These are phyloP conservation scores for Allantophomopsis lycopodina DNA, from an alignment of 2,329 filamentous ascomycete species.

Conservation along the genomic window DNA sequence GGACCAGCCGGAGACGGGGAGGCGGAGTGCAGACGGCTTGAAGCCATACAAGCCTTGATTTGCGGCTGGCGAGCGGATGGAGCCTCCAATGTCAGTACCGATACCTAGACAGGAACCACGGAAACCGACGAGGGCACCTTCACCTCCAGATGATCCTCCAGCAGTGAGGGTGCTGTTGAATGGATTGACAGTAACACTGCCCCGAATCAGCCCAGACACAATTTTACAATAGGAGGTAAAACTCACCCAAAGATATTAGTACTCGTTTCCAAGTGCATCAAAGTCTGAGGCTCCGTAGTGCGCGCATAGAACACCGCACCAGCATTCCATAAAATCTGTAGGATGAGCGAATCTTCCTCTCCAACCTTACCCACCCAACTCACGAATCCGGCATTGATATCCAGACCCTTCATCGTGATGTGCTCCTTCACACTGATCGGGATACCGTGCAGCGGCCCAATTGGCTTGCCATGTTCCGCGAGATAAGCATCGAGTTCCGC, in stretches of 20 bases:
- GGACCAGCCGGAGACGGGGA: constrained; percentile 10
- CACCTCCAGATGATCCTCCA: constrained; percentile 41
- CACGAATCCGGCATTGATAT: constrained; percentile 33
- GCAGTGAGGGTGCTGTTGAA: constrained; percentile 33
- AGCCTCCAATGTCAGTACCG: constrained; percentile 37
- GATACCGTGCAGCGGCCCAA: constrained; percentile 26
- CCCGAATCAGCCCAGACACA: not conserved
- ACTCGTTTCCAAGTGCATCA: constrained; percentile 38
- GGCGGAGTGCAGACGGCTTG: constrained; percentile 14
- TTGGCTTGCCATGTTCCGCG: constrained; percentile 12
- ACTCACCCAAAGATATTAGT: constrained; percentile 30
- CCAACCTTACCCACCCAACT: constrained; percentile 29
- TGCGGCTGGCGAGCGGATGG: constrained; percentile 30
- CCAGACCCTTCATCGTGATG: constrained; percentile 30
- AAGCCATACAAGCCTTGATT: constrained; percentile 24
- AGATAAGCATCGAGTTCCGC: constrained; percentile 19
- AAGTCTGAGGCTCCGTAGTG: constrained; percentile 37
- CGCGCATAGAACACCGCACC: constrained; percentile 36
- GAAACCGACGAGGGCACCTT: constrained; percentile 38
- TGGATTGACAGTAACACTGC: constrained; percentile 36
- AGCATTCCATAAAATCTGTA: constrained; percentile 29
- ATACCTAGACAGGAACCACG: constrained; percentile 37
- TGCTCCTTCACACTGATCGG: constrained; percentile 41
- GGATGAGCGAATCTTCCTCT: constrained; percentile 29
- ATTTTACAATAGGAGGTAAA: not conserved